phyloP scores from a whole-genome alignment of 2,329 filamentous ascomycete species.

The Lasiodiplodia sp. region DNA sequence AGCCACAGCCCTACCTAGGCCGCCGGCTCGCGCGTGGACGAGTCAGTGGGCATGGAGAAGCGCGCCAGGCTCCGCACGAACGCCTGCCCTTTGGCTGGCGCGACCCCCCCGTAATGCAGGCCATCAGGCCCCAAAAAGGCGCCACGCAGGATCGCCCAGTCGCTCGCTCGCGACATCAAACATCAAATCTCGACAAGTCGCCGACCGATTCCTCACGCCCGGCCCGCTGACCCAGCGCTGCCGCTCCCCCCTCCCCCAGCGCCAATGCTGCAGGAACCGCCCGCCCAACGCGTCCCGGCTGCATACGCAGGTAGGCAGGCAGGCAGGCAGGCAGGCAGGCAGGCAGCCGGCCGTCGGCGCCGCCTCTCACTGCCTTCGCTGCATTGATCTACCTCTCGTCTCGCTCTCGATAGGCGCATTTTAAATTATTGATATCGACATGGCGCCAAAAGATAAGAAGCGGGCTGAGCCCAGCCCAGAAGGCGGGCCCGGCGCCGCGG shows the following conservation, averaged over 20 bases:
- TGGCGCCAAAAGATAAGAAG: constrained; percentile 25
- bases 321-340: background rate
- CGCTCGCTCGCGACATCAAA: constrained; percentile 27
- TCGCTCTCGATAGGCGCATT: constrained; percentile 23
- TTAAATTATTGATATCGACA: constrained; percentile 29
- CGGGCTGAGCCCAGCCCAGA: constrained; percentile 12
- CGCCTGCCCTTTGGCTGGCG: constrained; percentile 10
- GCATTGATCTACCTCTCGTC: constrained; percentile 23
- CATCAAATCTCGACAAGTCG: constrained; percentile 21
- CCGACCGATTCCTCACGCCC: constrained; percentile 7
- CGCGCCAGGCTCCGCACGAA: constrained; percentile 14
- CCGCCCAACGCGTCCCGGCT: constrained; percentile 1
- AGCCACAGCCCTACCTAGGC: background rate
- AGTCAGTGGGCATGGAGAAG: constrained; percentile 28
- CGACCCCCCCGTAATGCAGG: constrained; percentile 9
- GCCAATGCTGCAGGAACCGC: background rate
- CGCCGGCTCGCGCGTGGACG: background rate
- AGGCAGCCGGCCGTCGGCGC: background rate
- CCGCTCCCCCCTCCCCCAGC: background rate
- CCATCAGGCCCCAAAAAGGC: constrained; percentile 14
- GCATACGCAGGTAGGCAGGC: background rate
- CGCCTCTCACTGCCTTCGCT: background rate
- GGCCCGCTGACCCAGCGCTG: background rate
- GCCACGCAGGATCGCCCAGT: constrained; percentile 26
- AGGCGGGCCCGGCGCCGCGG: constrained; percentile 15